phyloP scores from a whole-genome alignment of 1,284 basidiomycete species.

The Cutaneotrichosporon daszewskae region DNA sequence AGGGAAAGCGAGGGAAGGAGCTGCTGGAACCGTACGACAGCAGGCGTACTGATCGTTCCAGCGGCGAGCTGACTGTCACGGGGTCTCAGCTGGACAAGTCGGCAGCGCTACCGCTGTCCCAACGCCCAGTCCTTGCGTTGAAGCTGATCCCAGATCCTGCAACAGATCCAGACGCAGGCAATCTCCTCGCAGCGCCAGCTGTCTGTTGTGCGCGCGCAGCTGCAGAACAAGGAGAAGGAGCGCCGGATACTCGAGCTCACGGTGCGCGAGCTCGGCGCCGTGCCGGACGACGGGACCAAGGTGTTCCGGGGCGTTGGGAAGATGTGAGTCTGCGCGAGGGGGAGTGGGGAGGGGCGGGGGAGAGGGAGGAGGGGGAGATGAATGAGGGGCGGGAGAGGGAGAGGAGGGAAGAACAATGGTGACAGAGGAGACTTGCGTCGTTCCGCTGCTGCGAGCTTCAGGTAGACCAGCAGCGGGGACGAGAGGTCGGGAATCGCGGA shows the following conservation, averaged over 20 bases:
- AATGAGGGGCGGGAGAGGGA: background rate
- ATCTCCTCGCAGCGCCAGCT: constrained; percentile 72
- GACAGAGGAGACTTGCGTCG: too few species aligned
- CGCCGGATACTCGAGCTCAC: constrained; percentile 80
- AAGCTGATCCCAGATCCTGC: constrained; percentile 84
- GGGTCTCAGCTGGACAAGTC: too few species aligned
- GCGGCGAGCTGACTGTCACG: constrained; percentile 9
- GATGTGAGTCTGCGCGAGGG: constrained; percentile 56
- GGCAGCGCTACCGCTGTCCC: too few species aligned
- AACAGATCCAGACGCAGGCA: constrained; percentile 82
- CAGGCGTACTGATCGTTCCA: too few species aligned
- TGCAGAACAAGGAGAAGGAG: constrained; percentile 71
- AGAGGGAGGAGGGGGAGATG: background rate
- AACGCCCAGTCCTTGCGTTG: too few species aligned
- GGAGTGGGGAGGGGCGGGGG: background rate
- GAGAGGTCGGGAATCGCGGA: too few species aligned
- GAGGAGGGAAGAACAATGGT: too few species aligned
- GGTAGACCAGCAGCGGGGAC: too few species aligned
- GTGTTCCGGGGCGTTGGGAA: constrained; percentile 88
- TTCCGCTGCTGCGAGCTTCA: too few species aligned
- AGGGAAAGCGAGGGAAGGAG: too few species aligned
- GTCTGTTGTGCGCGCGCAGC: constrained; percentile 65
- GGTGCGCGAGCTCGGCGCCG: constrained; percentile 49
- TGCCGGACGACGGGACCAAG: constrained; percentile 55
- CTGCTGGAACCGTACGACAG: too few species aligned